Conservation (phyloP, 306 rosid species). For the Cyclanthera cordifolia region DNA sequence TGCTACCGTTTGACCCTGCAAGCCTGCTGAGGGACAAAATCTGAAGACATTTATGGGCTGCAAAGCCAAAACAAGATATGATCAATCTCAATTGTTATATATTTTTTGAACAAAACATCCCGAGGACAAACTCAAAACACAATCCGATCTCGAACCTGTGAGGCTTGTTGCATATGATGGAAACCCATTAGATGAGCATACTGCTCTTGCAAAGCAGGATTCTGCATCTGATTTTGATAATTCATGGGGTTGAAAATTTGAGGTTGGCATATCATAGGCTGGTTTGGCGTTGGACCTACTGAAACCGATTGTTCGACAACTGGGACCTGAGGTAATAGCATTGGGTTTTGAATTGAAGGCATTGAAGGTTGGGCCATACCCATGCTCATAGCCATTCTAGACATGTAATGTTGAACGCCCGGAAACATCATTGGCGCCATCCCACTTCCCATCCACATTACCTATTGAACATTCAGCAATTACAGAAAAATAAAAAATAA, state of each 20-base stretch:
- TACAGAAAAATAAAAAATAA: neutral
- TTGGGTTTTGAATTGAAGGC: slow-evolving; percentile 40
- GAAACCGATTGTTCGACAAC: slow-evolving; percentile 34
- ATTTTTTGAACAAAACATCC: neutral
- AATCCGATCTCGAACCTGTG: slow-evolving; percentile 39
- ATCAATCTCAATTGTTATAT: neutral
- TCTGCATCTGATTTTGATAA: slow-evolving; percentile 59
- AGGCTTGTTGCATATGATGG: slow-evolving; percentile 50
- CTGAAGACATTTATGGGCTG: slow-evolving; percentile 51
- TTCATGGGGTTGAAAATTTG: slow-evolving; percentile 37
- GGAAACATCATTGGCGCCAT: slow-evolving; percentile 76
- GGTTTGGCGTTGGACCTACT: slow-evolving; percentile 39
- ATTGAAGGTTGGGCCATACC: slow-evolving; percentile 41
- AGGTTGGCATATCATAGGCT: slow-evolving; percentile 38
- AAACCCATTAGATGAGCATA: slow-evolving; percentile 55
- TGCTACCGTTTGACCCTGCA: slow-evolving; percentile 37
- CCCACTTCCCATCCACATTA: slow-evolving; percentile 85
- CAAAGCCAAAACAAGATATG: slow-evolving; percentile 6
- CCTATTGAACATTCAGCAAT: slow-evolving; percentile 26
- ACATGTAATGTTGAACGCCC: slow-evolving; percentile 49
- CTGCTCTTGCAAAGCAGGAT: slow-evolving; percentile 47
- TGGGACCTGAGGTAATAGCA: slow-evolving; percentile 41
- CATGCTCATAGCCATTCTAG: slow-evolving; percentile 50
- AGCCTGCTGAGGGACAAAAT: slow-evolving; percentile 39
- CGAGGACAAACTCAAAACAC: neutral